Conservation (phyloP, 331 rosid genomes). For the Quercus phellos region DNA sequence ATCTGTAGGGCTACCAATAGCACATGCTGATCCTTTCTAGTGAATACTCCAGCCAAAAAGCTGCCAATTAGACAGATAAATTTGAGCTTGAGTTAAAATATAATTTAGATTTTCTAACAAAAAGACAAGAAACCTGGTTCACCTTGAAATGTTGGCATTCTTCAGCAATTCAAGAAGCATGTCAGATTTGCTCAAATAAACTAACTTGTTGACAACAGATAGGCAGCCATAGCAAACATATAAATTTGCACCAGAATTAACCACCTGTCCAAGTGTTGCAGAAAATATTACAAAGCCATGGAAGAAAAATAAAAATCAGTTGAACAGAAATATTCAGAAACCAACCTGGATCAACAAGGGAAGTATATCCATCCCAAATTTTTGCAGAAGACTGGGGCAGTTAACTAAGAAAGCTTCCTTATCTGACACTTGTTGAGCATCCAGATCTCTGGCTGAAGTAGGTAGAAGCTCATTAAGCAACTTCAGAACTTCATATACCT, state of each 20-base stretch:
- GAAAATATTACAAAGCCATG: constrained; percentile 18
- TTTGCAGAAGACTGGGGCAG: constrained; percentile 62
- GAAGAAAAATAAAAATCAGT: background rate
- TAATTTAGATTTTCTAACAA: constrained; percentile 9
- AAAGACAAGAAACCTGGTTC: constrained; percentile 27
- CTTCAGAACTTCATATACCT: constrained; percentile 84
- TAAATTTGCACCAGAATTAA: constrained; percentile 88
- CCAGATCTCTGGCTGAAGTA: constrained; percentile 45
- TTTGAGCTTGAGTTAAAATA: constrained; percentile 19
- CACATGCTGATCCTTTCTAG: constrained; percentile 91
- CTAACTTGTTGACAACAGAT: constrained; percentile 64
- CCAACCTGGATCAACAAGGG: constrained; percentile 86
- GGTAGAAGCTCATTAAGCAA: constrained; percentile 89
- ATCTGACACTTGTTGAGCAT: constrained; percentile 42
- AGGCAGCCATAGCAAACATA: constrained; percentile 85
- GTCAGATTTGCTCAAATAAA: constrained; percentile 67
- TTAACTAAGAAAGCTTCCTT: constrained; percentile 56
- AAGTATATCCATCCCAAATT: constrained; percentile 67
- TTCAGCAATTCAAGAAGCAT: constrained; percentile 68
- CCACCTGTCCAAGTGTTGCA: constrained; percentile 50
- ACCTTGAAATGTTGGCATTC: constrained; percentile 84
- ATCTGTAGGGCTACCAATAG: constrained; percentile 67
- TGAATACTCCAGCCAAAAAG: constrained; percentile 85
- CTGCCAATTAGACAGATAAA: constrained; percentile 48
- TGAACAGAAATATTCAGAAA: constrained; percentile 16